Base-by-base conservation (phyloP, 768 basidiomycete genomes). In the Tubosaeta sp. region DNA sequence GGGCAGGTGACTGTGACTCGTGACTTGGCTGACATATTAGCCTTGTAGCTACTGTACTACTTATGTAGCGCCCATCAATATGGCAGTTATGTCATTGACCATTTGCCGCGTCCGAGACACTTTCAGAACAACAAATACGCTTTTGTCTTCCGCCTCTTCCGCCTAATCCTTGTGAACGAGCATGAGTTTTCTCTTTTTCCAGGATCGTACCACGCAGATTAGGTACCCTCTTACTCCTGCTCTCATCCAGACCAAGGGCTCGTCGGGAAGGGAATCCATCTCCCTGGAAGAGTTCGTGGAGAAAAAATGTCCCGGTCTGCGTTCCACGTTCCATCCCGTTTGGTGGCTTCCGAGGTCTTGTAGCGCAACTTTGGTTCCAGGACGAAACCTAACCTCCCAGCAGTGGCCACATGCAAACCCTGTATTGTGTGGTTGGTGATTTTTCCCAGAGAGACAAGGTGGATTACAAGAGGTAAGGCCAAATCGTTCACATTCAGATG, bases 271-370 rank as follows among this genome's bases (percentile, higher is more conserved):
- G 24, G 50, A 55, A 14, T 31, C 13, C 22, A 19, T 67, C 24
- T 63, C 61, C 14, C 56, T 69, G 16, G 63, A 54, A 30, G 69
- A 69, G 31, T 58, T 69, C 39, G 63, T 70, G n/a, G 58, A 69
- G 52, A 55, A 57, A 42, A 58, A 53, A 49, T 69, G 67, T 44
- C 67, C 67, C 18, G 65, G 61, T 38, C 46, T 69, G 36, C 45
- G 42, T 49, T 61, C 63, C 48, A 40, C 53, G 53, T 69, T 70
- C 41, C 55, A 42, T 34, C 67, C 69, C 13, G 59, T 56, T 19
- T 69, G 67, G 67, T 69, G 67, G 67, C 63, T 69, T 48, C 59
- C 69, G 13, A 69, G 63, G 67, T 68, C 44, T 44, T 41, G 56
- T 46, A 32, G 32, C 27, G 14, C 35, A 34, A 13, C 10, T 31